phyloP scores from a whole-genome alignment of 1,284 basidiomycete species.

The Moesziomyces sp. region DNA sequence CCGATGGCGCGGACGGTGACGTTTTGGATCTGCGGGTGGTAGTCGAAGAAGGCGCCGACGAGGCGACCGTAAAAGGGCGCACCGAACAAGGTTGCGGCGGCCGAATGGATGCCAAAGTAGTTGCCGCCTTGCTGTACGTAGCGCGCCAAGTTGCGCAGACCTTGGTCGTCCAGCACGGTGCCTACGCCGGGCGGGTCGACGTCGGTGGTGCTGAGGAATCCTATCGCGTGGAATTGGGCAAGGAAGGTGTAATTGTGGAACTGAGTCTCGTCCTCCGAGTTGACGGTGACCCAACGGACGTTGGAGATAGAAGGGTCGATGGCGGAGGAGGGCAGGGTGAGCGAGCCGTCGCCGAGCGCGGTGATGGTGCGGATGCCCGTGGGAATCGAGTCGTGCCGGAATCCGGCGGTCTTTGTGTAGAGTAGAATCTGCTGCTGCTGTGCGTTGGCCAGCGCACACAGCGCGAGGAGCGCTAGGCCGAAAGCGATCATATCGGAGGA shows the following conservation, averaged over 20 bases:
- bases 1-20: constrained; percentile 58
- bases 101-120: constrained; percentile 77
- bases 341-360: constrained; percentile 72
- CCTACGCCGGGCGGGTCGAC: constrained; percentile 64
- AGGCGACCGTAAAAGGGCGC: constrained; percentile 74
- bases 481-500: not conserved
- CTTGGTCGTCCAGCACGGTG: constrained; percentile 75
- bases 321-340: constrained; percentile 72
- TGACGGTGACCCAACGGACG: constrained; percentile 33
- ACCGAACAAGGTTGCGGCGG: constrained; percentile 77
- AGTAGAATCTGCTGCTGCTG: constrained; percentile 39
- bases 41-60: constrained; percentile 78
- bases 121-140: constrained; percentile 79
- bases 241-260: constrained; percentile 45
- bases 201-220: constrained; percentile 81
- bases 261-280: constrained; percentile 39
- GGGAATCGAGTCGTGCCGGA: constrained; percentile 81
- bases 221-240: constrained; percentile 67
- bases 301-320: constrained; percentile 33
- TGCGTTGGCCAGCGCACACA: not conserved
- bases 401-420: constrained; percentile 66
- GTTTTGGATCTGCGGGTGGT: constrained; percentile 77
- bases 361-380: constrained; percentile 75
- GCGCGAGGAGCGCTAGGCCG: not conserved
- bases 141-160: constrained; percentile 75